Conservation (phyloP, 176 grass and related monocot species). For the Avena atlantica region DNA sequence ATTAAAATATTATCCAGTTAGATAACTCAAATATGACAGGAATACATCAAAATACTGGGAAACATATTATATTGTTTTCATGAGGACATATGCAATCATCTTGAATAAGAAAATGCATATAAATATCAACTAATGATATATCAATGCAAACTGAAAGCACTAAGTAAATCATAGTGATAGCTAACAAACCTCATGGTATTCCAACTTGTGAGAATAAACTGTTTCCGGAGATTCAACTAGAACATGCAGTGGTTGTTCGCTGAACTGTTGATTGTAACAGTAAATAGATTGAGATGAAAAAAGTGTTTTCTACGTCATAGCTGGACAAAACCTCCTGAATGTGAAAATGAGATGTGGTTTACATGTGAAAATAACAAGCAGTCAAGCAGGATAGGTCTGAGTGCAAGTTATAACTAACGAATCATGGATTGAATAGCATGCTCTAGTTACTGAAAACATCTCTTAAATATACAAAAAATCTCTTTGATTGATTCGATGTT, state of each 20-base stretch:
- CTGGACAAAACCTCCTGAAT: constrained; percentile 33
- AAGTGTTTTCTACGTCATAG: constrained; percentile 28
- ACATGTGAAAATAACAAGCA: constrained; percentile 7
- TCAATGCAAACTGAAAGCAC: background rate
- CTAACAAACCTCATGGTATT: constrained; percentile 69
- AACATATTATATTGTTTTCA: background rate
- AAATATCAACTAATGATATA: background rate
- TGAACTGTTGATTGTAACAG: constrained; percentile 60
- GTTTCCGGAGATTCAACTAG: constrained; percentile 60
- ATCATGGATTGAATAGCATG: background rate
- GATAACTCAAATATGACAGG: background rate
- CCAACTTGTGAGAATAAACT: constrained; percentile 60
- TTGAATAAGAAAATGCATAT: background rate
- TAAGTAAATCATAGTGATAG: background rate
- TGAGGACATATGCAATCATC: background rate
- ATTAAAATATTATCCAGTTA: constrained; percentile 29
- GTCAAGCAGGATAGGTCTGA: background rate
- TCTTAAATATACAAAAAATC: background rate
- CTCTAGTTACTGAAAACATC: constrained; percentile 2
- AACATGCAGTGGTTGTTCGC: constrained; percentile 68
- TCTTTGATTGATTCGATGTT: background rate
- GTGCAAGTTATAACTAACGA: background rate
- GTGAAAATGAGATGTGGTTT: background rate
- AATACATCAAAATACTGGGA: background rate
- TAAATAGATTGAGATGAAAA: constrained; percentile 55